phyloP scores from a whole-genome alignment of 176 grass and related monocot genomes.

The Dactylis glomerata region DNA sequence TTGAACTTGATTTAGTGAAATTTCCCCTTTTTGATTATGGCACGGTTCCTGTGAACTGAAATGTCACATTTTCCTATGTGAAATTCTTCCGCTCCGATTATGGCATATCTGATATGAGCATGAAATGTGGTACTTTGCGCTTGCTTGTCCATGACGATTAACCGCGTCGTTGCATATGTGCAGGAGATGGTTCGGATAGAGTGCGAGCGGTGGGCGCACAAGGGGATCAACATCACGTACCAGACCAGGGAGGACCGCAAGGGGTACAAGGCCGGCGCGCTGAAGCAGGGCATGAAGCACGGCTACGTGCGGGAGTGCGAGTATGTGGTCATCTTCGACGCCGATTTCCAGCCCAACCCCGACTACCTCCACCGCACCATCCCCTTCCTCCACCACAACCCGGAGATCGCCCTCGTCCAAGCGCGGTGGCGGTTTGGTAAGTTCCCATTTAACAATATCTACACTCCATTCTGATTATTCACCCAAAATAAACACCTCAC shows the following conservation, averaged over 20 bases:
- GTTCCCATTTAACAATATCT: neutral
- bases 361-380: slow-evolving; percentile 75
- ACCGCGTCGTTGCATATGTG: neutral
- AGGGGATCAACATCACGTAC: slow-evolving; percentile 92
- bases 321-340: slow-evolving; percentile 84
- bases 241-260: slow-evolving; percentile 79
- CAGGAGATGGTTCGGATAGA: slow-evolving; percentile 78
- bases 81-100: neutral
- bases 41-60: too few relatives aligned
- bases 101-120: neutral
- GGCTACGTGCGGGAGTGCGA: slow-evolving; percentile 80
- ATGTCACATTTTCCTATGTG: too few relatives aligned
- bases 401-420: slow-evolving; percentile 71
- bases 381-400: slow-evolving; percentile 81
- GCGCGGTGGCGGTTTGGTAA: slow-evolving; percentile 77
- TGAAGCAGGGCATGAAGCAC: slow-evolving; percentile 79
- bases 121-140: neutral
- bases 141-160: too few relatives aligned
- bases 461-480: too few relatives aligned
- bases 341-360: slow-evolving; percentile 89
- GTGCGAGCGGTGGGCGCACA: slow-evolving; percentile 85
- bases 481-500: too few relatives aligned
- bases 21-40: too few relatives aligned
- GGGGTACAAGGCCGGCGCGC: slow-evolving; percentile 90
- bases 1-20: too few relatives aligned